Evolutionary conservation across 495 filamentous ascomycete genomes (phyloP).

Genomic region (Halenospora varia): DNA sequence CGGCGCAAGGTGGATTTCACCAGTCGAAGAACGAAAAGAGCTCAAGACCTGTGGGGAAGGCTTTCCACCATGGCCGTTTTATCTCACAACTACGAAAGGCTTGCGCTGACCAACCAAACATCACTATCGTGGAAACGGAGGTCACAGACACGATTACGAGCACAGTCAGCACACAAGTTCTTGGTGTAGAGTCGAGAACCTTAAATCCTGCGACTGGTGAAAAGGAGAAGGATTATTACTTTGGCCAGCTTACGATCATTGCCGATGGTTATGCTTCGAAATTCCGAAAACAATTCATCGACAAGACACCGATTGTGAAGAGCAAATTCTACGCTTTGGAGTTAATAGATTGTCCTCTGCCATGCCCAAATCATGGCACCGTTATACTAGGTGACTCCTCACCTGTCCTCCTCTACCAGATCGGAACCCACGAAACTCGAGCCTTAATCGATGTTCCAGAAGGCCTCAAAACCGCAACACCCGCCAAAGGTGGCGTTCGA

Average conservation of each 20-base stretch:
- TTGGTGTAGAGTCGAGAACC: constrained; percentile 71
- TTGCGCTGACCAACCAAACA: constrained; percentile 61
- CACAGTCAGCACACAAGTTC: constrained; percentile 54
- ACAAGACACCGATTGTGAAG: constrained; percentile 61
- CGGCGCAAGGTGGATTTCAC: background rate
- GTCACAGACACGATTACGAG: constrained; percentile 58
- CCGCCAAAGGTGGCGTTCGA: constrained; percentile 74
- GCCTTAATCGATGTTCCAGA: constrained; percentile 89
- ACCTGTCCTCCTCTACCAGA: constrained; percentile 93
- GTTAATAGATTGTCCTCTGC: constrained; percentile 79
- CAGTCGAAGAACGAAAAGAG: constrained; percentile 20
- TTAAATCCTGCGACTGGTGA: constrained; percentile 45
- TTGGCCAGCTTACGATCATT: constrained; percentile 80
- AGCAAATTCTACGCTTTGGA: constrained; percentile 92
- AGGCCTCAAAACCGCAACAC: constrained; percentile 63
- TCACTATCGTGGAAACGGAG: constrained; percentile 71
- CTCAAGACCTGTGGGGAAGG: constrained; percentile 56
- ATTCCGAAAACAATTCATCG: constrained; percentile 79
- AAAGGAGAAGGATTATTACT: constrained; percentile 67
- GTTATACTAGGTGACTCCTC: constrained; percentile 77
- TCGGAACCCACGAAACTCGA: constrained; percentile 90
- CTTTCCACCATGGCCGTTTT: constrained; percentile 84
- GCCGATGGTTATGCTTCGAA: constrained; percentile 93
- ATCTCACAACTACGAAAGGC: constrained; percentile 69
- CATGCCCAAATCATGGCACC: constrained; percentile 71